These are phyloP conservation scores for Chlamydomonas sp. DNA, from an alignment of 139 green algal species.

Conservation along the genomic window DNA sequence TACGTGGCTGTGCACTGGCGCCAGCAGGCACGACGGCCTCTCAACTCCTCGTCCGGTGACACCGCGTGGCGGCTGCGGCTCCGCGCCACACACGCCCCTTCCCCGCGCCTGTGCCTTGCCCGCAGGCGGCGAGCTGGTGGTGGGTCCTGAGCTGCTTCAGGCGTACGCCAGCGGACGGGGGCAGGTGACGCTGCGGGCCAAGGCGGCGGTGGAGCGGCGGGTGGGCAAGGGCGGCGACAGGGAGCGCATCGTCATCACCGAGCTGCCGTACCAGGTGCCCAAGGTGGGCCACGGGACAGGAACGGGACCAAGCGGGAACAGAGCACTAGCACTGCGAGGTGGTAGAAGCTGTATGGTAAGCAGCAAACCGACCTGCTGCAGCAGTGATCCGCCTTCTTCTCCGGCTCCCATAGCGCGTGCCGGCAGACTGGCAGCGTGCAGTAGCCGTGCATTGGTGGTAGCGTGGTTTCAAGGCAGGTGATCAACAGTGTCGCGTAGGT, in stretches of 20 bases:
- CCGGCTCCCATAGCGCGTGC: too few species aligned
- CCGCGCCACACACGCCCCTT: too few species aligned
- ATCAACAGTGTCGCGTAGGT: too few species aligned
- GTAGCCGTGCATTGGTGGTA: too few species aligned
- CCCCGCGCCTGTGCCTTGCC: background rate
- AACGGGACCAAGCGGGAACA: background rate
- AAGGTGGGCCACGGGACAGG: constrained; percentile 72
- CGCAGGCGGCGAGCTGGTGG: constrained; percentile 76
- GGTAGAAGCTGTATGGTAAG: too few species aligned
- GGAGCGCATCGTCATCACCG: constrained; percentile 84
- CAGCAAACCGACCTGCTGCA: background rate
- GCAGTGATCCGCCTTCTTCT: background rate
- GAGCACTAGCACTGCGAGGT: too few species aligned
- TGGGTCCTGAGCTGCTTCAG: constrained; percentile 53
- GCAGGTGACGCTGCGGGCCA: background rate
- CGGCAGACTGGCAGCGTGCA: too few species aligned
- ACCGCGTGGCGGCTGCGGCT: too few species aligned
- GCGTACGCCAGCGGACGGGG: background rate
- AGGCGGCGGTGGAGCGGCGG: constrained; percentile 46
- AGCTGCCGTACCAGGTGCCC: constrained; percentile 93
- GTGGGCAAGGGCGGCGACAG: background rate
- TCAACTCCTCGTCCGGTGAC: too few species aligned
- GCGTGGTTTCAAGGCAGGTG: too few species aligned
- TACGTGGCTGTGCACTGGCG: too few species aligned
- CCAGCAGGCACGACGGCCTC: too few species aligned